phyloP scores from a whole-genome alignment of 495 filamentous ascomycete species.

The Aspergillus ellipticus region DNA sequence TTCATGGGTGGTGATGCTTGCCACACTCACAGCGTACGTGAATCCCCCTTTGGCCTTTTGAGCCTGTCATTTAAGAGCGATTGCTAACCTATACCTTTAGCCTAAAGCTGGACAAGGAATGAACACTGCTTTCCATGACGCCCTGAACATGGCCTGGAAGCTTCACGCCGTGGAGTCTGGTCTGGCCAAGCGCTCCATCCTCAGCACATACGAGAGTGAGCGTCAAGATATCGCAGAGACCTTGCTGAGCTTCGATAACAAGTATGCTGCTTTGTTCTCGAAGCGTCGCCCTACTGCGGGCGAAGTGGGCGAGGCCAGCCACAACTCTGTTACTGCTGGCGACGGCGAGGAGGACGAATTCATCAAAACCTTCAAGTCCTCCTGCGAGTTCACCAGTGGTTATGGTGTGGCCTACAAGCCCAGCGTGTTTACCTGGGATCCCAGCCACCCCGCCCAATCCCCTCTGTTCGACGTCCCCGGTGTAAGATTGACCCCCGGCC shows the following conservation, averaged over 20 bases:
- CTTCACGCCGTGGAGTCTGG: constrained; percentile 63
- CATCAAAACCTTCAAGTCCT: constrained; percentile 61
- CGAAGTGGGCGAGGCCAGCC: constrained; percentile 50
- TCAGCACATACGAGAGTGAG: constrained; percentile 70
- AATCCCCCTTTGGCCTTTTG: background rate
- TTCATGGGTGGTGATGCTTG: constrained; percentile 63
- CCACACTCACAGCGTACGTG: constrained; percentile 61
- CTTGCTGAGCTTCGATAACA: constrained; percentile 69
- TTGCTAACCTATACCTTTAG: constrained; percentile 36
- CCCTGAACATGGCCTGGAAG: constrained; percentile 79
- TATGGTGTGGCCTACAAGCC: constrained; percentile 61
- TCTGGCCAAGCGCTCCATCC: constrained; percentile 53
- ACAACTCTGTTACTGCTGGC: constrained; percentile 24
- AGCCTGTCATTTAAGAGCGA: background rate
- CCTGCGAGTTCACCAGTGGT: constrained; percentile 62
- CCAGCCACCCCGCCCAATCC: constrained; percentile 68
- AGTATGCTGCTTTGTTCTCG: constrained; percentile 63
- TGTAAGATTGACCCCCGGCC: constrained; percentile 61
- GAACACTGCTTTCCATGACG: constrained; percentile 52
- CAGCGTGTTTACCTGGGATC: constrained; percentile 67
- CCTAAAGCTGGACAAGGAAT: constrained; percentile 62
- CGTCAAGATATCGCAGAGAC: constrained; percentile 65
- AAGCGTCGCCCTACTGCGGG: constrained; percentile 54
- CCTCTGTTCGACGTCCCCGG: constrained; percentile 59
- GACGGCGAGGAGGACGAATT: constrained; percentile 54